A percentile compares a stretch with the other conserved stretches of the same genome.
phyloP scores from a whole-genome alignment of 1,284 basidiomycete genomes.

The Macrocystidia cucumis region DNA sequence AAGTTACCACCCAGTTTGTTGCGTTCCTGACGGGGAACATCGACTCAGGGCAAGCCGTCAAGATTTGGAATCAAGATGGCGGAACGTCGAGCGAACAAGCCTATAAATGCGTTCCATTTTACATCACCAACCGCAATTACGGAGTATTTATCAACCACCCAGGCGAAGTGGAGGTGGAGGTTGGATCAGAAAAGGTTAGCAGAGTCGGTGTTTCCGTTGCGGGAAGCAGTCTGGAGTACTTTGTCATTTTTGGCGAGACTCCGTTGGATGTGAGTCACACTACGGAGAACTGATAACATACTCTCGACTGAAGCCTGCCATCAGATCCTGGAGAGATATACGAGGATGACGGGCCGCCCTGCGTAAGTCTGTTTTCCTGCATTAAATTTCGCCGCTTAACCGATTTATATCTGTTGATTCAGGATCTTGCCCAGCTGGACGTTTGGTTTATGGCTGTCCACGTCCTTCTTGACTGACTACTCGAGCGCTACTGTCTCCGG shows the following conservation, averaged over 20 bases:
- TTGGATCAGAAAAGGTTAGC: constrained; percentile 69
- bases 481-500: constrained; percentile 59
- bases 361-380: constrained; percentile 34
- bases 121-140: constrained; percentile 62
- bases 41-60: constrained; percentile 51
- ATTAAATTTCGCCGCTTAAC: neutral
- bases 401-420: constrained; percentile 3
- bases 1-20: neutral
- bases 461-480: constrained; percentile 68
- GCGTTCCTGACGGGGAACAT: neutral
- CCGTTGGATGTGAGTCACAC: constrained; percentile 43
- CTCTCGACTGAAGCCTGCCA: neutral
- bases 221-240: constrained; percentile 58
- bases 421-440: constrained; percentile 67
- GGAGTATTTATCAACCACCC: constrained; percentile 73
- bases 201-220: constrained; percentile 63
- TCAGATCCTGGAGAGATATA: constrained; percentile 55
- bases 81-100: constrained; percentile 67
- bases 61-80: constrained; percentile 68
- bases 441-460: constrained; percentile 72
- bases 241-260: constrained; percentile 59
- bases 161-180: constrained; percentile 71
- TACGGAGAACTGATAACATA: too few relatives aligned
- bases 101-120: constrained; percentile 71
- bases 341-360: constrained; percentile 57